Evolutionary conservation across 306 rosid genomes (phyloP).

Genomic region (Trichosanthes cucumerina): DNA sequence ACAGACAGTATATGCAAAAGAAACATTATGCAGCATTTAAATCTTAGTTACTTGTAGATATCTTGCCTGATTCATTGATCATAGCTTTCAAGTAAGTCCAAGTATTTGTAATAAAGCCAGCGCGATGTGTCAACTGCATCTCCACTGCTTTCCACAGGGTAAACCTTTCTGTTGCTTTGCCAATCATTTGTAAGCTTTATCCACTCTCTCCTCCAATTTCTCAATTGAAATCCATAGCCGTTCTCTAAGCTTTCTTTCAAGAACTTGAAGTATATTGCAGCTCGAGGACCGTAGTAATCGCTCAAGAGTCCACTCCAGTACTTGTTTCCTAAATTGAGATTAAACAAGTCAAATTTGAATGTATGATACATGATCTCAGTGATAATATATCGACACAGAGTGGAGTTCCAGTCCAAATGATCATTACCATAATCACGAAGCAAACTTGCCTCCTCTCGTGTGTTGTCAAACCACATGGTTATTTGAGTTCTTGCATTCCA

Average conservation of each 20-base stretch:
- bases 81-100: conserved; percentile 15
- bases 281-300: conserved; percentile 79
- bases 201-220: conserved; percentile 80
- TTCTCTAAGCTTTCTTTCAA: conserved; percentile 45
- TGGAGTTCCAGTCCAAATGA: neutral
- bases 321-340: conserved; percentile 47
- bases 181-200: conserved; percentile 81
- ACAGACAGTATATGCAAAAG: neutral
- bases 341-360: neutral
- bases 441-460: conserved; percentile 63
- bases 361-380: neutral
- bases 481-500: conserved; percentile 94
- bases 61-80: conserved; percentile 8
- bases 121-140: conserved; percentile 45
- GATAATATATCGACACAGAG: neutral
- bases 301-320: conserved; percentile 80
- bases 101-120: conserved; percentile 52
- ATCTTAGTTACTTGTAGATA: neutral
- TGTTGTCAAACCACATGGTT: conserved; percentile 95
- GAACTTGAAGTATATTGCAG: conserved; percentile 71
- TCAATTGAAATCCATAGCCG: conserved; percentile 37
- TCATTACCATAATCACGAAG: conserved; percentile 77
- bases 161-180: conserved; percentile 50
- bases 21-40: neutral
- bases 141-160: conserved; percentile 42